Base-by-base conservation (phyloP, 768 basidiomycete species). In the Serendipita vermifera region DNA sequence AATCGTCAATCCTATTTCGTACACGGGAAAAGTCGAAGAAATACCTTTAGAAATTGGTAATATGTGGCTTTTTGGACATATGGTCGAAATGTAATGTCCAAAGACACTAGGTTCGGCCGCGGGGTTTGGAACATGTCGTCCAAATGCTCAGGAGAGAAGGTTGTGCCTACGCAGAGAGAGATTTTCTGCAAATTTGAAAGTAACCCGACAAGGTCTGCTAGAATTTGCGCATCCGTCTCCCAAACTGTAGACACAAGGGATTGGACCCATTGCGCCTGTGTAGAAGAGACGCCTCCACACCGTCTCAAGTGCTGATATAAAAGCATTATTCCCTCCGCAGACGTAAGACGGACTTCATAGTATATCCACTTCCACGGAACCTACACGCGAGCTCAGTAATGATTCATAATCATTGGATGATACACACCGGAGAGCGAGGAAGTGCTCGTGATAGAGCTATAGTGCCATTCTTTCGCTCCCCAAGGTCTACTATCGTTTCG, bases 121-220 rank as follows among this genome's bases (percentile, higher is more conserved):
- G 81, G 78, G 27, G 71, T 67, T 56, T 72, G 65, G 58, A 84
- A 73, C 32, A 91, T 72, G 53, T 83, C 82, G 59, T 83, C 81
- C 53, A 92, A 66, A 67, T 90, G 85, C 60, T 92, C 88, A 2
- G 90, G 90, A 0, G 80, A 66, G 65, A 90, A 90, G 59, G 81
- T 80, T 0, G 87, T 81, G 0, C 91, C 92, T 59, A 93, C 73
- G 66, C 79, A 80, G 51, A 96, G 66, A 24, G 66, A 69, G 59
- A 94, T 64, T 5, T 69, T 68, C 24, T 66, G 64, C 17, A 87
- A 60, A 17, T 70, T 67, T 1, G 79, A 73, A 6, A 92, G 69
- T 33, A 82, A 68, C 20, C 69, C 65, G 17, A 91, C 60, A n/a
- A 88, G 63, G 64, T 85, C 86, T 62, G 83, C 74, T 38, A 88